phyloP scores from a whole-genome alignment of 495 filamentous ascomycete genomes.

The Penicillium lagena region DNA sequence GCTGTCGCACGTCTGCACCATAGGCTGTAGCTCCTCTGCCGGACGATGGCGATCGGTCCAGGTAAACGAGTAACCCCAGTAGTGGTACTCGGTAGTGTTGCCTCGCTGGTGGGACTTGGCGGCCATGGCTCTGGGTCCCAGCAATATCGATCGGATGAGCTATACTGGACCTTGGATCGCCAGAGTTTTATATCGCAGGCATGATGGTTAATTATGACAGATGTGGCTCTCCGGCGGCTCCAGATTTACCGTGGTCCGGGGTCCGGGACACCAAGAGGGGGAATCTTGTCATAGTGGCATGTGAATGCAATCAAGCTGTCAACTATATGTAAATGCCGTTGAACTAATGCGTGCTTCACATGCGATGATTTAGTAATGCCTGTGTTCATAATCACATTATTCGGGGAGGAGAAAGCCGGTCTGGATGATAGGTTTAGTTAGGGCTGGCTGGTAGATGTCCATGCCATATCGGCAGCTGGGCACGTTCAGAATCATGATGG shows the following conservation, averaged over 20 bases:
- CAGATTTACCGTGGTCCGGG: conserved; percentile 16
- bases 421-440: too few relatives aligned
- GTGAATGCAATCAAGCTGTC: conserved; percentile 3
- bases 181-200: too few relatives aligned
- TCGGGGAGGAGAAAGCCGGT: too few relatives aligned
- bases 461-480: too few relatives aligned
- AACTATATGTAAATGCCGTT: too few relatives aligned
- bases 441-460: too few relatives aligned
- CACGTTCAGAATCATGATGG: too few relatives aligned
- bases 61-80: conserved; percentile 65
- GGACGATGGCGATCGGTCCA: conserved; percentile 63
- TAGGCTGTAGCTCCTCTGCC: conserved; percentile 49
- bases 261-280: conserved; percentile 10
- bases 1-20: conserved; percentile 60
- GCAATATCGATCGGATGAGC: neutral
- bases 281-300: conserved; percentile 4
- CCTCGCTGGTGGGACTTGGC: conserved; percentile 8
- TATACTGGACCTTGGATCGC: too few relatives aligned
- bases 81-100: conserved; percentile 23
- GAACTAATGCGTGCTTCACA: neutral
- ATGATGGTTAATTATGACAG: neutral
- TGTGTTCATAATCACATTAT: too few relatives aligned
- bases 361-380: neutral
- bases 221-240: neutral
- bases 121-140: conserved; percentile 4